Percentiles rank a stretch among this genome's conserved stretches.
These are phyloP conservation scores for Juglanconis juglandina DNA, from an alignment of 2,329 filamentous ascomycete genomes.

Conservation along the genomic window DNA sequence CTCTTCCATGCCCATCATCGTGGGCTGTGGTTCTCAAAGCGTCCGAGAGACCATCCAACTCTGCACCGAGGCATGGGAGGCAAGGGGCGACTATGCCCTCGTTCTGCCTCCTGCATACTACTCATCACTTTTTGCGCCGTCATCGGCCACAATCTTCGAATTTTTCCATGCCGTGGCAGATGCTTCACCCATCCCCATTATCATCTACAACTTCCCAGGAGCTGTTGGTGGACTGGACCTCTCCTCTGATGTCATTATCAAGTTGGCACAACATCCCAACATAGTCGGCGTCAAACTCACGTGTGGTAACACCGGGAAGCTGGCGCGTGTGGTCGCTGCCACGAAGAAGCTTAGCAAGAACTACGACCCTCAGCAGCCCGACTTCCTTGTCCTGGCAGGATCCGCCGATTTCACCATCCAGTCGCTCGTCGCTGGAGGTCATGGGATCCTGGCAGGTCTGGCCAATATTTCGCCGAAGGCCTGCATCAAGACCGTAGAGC, in stretches of 20 bases:
- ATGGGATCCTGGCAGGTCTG: slow-evolving; percentile 69
- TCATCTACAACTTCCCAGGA: slow-evolving; percentile 69
- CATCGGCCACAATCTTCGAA: slow-evolving; percentile 57
- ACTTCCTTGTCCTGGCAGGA: slow-evolving; percentile 69
- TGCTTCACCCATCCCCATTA: slow-evolving; percentile 59
- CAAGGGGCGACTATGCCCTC: slow-evolving; percentile 72
- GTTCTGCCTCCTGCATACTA: slow-evolving; percentile 77
- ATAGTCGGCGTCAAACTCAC: slow-evolving; percentile 69
- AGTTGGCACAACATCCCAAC: slow-evolving; percentile 58
- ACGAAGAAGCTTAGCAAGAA: slow-evolving; percentile 42
- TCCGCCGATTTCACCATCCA: slow-evolving; percentile 71
- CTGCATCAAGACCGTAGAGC: slow-evolving; percentile 58
- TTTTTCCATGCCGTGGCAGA: slow-evolving; percentile 66
- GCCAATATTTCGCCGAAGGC: slow-evolving; percentile 69
- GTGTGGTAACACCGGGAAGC: slow-evolving; percentile 67
- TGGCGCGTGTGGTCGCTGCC: slow-evolving; percentile 60
- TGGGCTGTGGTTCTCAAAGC: slow-evolving; percentile 71
- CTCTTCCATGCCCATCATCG: slow-evolving; percentile 65
- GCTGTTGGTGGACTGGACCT: slow-evolving; percentile 62
- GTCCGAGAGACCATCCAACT: slow-evolving; percentile 69
- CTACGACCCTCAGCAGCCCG: slow-evolving; percentile 32
- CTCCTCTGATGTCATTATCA: slow-evolving; percentile 59
- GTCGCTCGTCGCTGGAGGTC: slow-evolving; percentile 64
- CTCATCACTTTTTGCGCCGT: slow-evolving; percentile 59
- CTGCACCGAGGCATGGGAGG: slow-evolving; percentile 64